Base-by-base conservation (phyloP, 2,329 filamentous ascomycete genomes). In the Colletotrichum gigasporum region DNA sequence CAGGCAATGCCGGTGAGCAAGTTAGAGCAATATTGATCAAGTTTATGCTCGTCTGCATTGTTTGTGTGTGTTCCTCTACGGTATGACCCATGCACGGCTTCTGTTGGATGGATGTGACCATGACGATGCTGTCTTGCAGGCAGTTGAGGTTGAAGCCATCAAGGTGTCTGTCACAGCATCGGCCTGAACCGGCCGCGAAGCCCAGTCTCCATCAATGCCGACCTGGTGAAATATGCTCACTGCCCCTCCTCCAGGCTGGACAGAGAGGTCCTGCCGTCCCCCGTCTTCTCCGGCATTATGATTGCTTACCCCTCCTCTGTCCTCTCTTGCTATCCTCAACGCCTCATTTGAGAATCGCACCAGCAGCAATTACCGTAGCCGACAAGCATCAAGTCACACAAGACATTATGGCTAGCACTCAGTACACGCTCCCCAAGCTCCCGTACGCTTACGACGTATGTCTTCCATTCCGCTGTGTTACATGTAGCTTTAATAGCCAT, bases 381-480 rank as follows among this genome's bases (percentile, higher is more conserved):
- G 18, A 20, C 20, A 8, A 18, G 2, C 14, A 47, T 11, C 32
- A 24, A 9, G 39, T 55, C 5, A 28, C 12, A 12, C 8, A 18
- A 1, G 22, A 39, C 67, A 68, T 34, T 47, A 81, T 81, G 81
- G 72, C 80, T 47, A 70, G 69, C 34, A 74, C 65, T 57, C 78
- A 78, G 9, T 91, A 90, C 76, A 84, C 80, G 7, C 87, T 92
- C 5, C 90, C 90, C 34, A 77, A 82, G 50, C 82, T 92, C 9
- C 89, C 90, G 14, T 93, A 92, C 73, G 85, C 83, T 63, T 92
- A 92, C 74, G 79, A 92, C 85, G 90, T 91, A 77, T 76, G 87
- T 79, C 14, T 54, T 24, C 24, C 44, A n/a, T 12, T 5, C 8
- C 30, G 5, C 0, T 18, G n/a, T n/a, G n/a, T n/a, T n/a, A n/a